Conservation (phyloP, 2,329 filamentous ascomycete genomes). For the Xylaria sp. region DNA sequence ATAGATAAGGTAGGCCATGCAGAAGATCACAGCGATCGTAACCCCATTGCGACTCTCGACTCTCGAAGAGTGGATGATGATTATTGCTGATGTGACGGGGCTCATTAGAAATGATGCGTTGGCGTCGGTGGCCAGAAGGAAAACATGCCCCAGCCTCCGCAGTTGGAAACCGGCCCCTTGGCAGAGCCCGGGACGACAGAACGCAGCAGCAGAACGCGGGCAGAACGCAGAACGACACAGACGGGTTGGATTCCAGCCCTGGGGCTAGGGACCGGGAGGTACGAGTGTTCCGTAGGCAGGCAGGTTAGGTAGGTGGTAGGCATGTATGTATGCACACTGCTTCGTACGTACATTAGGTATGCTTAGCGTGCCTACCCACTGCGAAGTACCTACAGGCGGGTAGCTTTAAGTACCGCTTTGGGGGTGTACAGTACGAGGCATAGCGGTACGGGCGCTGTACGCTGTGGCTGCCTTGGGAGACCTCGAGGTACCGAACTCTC, state of each 20-base stretch:
- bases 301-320: neutral
- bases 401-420: neutral
- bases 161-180: constrained; percentile 2
- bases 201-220: neutral
- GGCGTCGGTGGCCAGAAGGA: constrained; percentile 16
- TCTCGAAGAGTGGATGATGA: neutral
- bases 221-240: too few relatives aligned
- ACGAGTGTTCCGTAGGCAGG: neutral
- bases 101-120: constrained; percentile 16
- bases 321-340: neutral
- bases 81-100: constrained; percentile 19
- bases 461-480: neutral
- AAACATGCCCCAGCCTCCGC: constrained; percentile 11
- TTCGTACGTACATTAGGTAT: neutral
- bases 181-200: neutral
- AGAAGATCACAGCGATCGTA: constrained; percentile 15
- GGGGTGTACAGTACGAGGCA: neutral
- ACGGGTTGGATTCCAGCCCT: too few relatives aligned
- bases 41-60: neutral
- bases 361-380: neutral
- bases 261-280: too few relatives aligned
- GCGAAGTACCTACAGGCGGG: neutral
- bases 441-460: neutral
- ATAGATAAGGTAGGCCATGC: constrained; percentile 6
- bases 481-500: neutral